phyloP scores from a whole-genome alignment of 768 basidiomycete species.

The Rhodotorula toruloides region DNA sequence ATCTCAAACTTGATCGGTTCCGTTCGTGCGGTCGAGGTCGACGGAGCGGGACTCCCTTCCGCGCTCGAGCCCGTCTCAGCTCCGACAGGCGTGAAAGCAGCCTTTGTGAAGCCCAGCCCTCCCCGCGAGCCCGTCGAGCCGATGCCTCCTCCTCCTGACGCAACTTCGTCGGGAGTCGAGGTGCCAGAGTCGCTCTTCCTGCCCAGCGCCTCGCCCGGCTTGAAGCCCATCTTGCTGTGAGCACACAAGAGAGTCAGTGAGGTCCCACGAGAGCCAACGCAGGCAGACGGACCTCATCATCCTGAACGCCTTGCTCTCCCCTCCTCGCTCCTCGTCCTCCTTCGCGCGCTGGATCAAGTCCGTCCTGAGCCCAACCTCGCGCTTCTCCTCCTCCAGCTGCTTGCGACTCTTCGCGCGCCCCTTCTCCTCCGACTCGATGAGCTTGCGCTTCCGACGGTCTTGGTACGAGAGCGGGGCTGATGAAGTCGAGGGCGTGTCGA shows the following conservation, averaged over 20 bases:
- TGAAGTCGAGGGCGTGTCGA: neutral
- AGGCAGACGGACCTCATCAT: slow-evolving; percentile 39
- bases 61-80: neutral
- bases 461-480: slow-evolving; percentile 16
- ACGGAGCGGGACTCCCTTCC: neutral
- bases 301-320: slow-evolving; percentile 29
- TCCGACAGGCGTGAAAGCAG: slow-evolving; percentile 2
- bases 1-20: slow-evolving; percentile 39
- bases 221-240: slow-evolving; percentile 41
- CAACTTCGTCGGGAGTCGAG: no score
- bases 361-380: slow-evolving; percentile 31
- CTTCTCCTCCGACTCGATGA: slow-evolving; percentile 10
- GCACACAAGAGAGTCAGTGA: no score
- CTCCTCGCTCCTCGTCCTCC: neutral
- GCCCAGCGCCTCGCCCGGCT: slow-evolving; percentile 41
- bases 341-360: slow-evolving; percentile 31
- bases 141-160: neutral
- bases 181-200: neutral
- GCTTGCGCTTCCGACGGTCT: slow-evolving; percentile 34
- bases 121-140: neutral
- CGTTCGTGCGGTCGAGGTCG: neutral
- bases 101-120: slow-evolving; percentile 22
- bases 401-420: slow-evolving; percentile 23
- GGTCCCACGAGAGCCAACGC: no score
- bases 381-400: slow-evolving; percentile 33